Base-by-base conservation (phyloP, 768 basidiomycete genomes). In the Termitomyces sp. region DNA sequence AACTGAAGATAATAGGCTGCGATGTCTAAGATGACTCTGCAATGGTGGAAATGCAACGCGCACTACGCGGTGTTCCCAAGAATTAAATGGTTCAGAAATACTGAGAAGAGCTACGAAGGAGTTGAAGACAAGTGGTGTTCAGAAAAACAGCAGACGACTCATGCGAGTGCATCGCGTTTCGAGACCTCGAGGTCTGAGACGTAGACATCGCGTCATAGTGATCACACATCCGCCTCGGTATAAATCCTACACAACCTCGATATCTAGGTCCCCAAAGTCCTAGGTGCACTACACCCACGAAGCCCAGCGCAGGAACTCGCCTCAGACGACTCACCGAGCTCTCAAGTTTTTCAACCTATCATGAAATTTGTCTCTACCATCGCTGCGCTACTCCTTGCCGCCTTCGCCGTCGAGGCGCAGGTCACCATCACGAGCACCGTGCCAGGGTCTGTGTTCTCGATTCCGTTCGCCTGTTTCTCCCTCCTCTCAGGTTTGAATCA, bases 371-470 rank as follows among this genome's bases (percentile, higher is more conserved):
- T 48, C 11, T 14, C 57, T 38, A 47, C 47, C 33, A 26, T 49
- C n/a, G 46, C 52, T 35, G 57, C 57, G 13, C 38, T 58, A 9
- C 46, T 58, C 45, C 28, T 54, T 5, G 57, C 52, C 18, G 57
- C 57, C 3, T 52, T 43, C 47, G 47, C 47, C 18, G 57, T 58
- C 14, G 57, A 58, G 47, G 57, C 52, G 1, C 57, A 58, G 52
- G 57, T 58, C 16, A 58, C 57, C 16, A 58, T 58, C 38, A 58
- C 57, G 14, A 58, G 57, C 36, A 43, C 54, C 24, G 46, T 58
- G n/a, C 57, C 57, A 54, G 57, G 57, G 57, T 58, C 36, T 36
- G 57, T 58, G 38, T 35, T 43, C 5, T 26, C 44, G 9, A 4
- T 50, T 51, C 47, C 26, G 32, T 53, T 35, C 28, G 32, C 52